These are phyloP conservation scores for Fusarium citri DNA, from an alignment of 2,329 filamentous ascomycete genomes.

Conservation along the genomic window DNA sequence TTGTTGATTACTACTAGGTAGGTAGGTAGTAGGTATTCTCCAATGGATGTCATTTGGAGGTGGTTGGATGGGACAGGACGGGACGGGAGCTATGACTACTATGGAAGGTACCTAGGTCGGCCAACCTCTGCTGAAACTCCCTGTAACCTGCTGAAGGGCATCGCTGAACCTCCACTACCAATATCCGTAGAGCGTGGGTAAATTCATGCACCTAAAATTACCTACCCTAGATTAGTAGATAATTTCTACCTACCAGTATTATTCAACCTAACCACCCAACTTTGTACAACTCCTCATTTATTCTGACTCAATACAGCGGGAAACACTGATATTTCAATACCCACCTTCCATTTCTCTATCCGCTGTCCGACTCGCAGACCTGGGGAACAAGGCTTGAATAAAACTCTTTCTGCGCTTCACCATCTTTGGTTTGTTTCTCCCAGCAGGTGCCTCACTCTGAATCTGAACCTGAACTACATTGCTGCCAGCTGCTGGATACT, in stretches of 20 bases:
- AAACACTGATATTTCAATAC: too few relatives aligned
- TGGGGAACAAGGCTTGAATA: constrained; percentile 56
- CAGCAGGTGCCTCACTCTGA: neutral
- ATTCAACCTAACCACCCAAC: neutral
- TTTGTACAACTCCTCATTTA: neutral
- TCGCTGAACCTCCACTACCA: neutral
- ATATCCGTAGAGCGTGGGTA: too few relatives aligned
- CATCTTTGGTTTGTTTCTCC: constrained; percentile 13
- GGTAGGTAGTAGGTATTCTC: neutral
- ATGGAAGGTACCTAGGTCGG: too few relatives aligned
- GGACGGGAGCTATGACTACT: constrained; percentile 21
- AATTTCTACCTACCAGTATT: neutral
- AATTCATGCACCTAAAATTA: too few relatives aligned
- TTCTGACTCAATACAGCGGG: neutral
- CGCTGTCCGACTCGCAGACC: constrained; percentile 17
- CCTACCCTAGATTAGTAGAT: neutral
- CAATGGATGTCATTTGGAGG: constrained; percentile 10
- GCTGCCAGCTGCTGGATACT: neutral
- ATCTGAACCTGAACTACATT: neutral
- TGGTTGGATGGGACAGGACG: neutral
- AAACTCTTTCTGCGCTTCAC: constrained; percentile 60
- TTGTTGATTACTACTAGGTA: neutral
- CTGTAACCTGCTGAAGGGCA: neutral
- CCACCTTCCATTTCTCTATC: neutral
- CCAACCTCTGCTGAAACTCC: neutral